Base-by-base conservation (phyloP, 2,329 filamentous ascomycete species). In the Pseudonectria foliicola region DNA sequence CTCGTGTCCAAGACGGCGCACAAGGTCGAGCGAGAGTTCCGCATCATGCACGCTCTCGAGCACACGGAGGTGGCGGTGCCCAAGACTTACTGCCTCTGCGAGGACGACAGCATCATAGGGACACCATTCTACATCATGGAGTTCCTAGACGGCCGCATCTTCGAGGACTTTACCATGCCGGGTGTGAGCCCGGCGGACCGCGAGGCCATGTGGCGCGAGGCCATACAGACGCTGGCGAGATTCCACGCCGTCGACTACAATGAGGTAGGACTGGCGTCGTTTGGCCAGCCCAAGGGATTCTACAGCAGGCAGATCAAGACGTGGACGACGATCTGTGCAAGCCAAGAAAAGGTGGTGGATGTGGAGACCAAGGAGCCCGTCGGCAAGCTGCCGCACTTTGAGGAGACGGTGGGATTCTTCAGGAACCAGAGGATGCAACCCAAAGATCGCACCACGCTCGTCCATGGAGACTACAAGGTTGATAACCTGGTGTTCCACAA, bases 81-180 rank as follows among this genome's bases (percentile, higher is more conserved):
- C 4, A 81, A 75, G 58, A 77, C 86, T 10, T 82, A 87, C 59
- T 83, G 81, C 53, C 74, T 96, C 13, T 98, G 92, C 64, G 83
- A 93, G 60, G 89, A 96, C 63, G 67, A 71, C 27, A 65, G 62
- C 38, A 71, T 96, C 25, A 71, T 96, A 44, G 92, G 89, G 37
- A 96, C 89, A 7, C 77, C 88, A 6, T 98, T 96, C 62, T 96
- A 98, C 66, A 81, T 96, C 55, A 96, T 98, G 92, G 81, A 87
- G 59, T 96, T 92, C 59, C 71, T 96, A 42, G 84, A 94, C 55
- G 92, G 92, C 13, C 81, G 92, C 53, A 94, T 95, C 63, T 86
- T 96, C 55, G 85, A 90, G 54, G 87, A 96, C 61, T 82, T 88
- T 28, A 69, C 81, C 23, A 80, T 96, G 56, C 89, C 87, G 3